Base-by-base conservation (phyloP, 2,329 filamentous ascomycete genomes). In the Fusarium sp. region DNA sequence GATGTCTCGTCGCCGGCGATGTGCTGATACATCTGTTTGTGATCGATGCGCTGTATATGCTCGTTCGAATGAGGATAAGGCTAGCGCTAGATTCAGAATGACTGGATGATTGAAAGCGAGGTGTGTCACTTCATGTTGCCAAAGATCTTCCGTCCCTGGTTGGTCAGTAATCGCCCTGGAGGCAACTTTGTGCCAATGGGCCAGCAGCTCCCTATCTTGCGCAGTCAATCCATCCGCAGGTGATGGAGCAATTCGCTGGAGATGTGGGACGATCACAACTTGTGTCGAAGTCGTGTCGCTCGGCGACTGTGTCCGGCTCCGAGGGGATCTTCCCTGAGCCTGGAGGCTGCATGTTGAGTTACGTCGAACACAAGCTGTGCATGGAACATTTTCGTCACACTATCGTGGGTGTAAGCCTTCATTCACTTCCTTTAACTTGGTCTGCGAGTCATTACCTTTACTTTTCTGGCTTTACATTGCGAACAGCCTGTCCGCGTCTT, bases 301-400 rank as follows among this genome's bases (percentile, higher is more conserved):
- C n/a, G 52, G 52, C 1, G 52, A 39, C 3, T 5, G 8, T n/a
- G 15, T 55, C 22, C 43, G 20, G 33, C 43, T 55, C 0, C 24
- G 22, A 1, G 43, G 7, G 1, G 52, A 9, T 5, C 6, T 50
- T 40, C 18, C 24, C 40, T 40, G 33, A 13, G 24, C 6, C 2
- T 1, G 24, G 2, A 56, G 53, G 15, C 53, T 56, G 11, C 53
- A 56, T 33, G 34, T 56, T 13, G 53, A 56, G 11, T 3, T 9
- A 18, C 44, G 53, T 6, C 53, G 53, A 11, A 50, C 6, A 14
- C 53, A 56, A 3, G 53, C 53, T 3, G 44, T 56, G 7, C 53
- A 56, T 40, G 53, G 53, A 40, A 56, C 22, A 1, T 20, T 17
- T 26, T 56, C 53, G 43, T 56, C 53, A 18, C 53, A 56, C 53